Conservation (phyloP, 768 basidiomycete species). For the Pleurotus sapidus region DNA sequence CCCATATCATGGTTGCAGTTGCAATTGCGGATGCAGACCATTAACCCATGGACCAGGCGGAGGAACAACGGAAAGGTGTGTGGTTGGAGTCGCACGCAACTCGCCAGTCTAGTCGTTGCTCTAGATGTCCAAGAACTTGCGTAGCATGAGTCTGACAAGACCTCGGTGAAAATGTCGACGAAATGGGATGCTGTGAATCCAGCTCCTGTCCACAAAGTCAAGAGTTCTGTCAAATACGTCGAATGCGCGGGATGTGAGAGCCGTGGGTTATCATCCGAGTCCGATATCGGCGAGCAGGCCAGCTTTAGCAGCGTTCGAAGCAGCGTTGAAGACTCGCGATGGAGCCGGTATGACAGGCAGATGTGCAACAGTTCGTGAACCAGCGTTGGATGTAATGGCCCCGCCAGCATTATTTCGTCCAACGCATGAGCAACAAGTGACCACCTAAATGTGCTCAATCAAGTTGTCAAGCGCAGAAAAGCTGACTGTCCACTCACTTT, state of each 20-base stretch:
- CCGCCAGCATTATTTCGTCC: conserved; percentile 40
- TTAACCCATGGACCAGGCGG: conserved; percentile 24
- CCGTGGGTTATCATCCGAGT: conserved; percentile 19
- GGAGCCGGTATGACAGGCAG: conserved; percentile 40
- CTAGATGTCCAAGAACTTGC: conserved; percentile 39
- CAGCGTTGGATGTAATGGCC: conserved; percentile 46
- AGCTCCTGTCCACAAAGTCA: conserved; percentile 33
- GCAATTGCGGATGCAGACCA: conserved; percentile 10
- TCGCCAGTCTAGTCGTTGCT: conserved; percentile 31
- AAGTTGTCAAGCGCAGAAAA: not conserved
- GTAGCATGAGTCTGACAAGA: conserved; percentile 16
- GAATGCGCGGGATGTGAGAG: conserved; percentile 44
- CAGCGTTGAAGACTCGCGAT: conserved; percentile 38
- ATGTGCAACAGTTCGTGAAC: conserved; percentile 48
- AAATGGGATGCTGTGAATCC: conserved; percentile 25
- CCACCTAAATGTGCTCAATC: conserved; percentile 28
- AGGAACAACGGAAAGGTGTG: conserved; percentile 23
- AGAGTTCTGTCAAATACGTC: conserved; percentile 44
- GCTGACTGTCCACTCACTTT: conserved; percentile 29
- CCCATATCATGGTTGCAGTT: conserved; percentile 8
- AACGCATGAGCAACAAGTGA: conserved; percentile 53
- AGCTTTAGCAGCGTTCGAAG: conserved; percentile 38
- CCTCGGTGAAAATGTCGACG: conserved; percentile 25
- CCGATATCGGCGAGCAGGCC: conserved; percentile 27
- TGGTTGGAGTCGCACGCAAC: conserved; percentile 2